Percentiles rank a stretch among this genome's conserved stretches.
Conservation (phyloP, 805 yeast species). For the Hanseniaspora guilliermondii region DNA sequence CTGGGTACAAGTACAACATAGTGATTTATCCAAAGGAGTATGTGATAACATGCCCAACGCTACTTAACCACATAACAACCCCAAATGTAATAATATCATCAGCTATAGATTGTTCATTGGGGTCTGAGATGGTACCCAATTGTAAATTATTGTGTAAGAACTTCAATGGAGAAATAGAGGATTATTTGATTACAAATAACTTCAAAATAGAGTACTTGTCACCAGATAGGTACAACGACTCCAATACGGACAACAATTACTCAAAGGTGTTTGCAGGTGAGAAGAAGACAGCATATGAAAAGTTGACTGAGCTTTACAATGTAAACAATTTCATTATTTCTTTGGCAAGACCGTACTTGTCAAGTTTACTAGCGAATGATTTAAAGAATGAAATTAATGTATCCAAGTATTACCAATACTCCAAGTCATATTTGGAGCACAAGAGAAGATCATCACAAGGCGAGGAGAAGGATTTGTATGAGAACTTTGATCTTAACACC, state of each 20-base stretch:
- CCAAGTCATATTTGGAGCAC: slow-evolving; percentile 19
- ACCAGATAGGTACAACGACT: slow-evolving; percentile 28
- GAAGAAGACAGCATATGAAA: slow-evolving; percentile 62
- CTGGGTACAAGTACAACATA: slow-evolving; percentile 70
- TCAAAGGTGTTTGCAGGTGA: slow-evolving; percentile 28
- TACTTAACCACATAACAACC: slow-evolving; percentile 79
- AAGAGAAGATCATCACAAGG: slow-evolving; percentile 16
- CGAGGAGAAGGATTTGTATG: slow-evolving; percentile 12
- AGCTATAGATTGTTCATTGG: slow-evolving; percentile 77
- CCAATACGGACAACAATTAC: slow-evolving; percentile 34
- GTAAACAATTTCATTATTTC: slow-evolving; percentile 89
- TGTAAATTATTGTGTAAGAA: slow-evolving; percentile 49
- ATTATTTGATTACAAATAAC: slow-evolving; percentile 34
- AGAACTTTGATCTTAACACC: slow-evolving; percentile 18
- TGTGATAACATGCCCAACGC: slow-evolving; percentile 47
- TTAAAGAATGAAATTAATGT: slow-evolving; percentile 52
- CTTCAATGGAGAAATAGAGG: slow-evolving; percentile 49
- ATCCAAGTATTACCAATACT: slow-evolving; percentile 28
- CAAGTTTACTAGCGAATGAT: slow-evolving; percentile 77
- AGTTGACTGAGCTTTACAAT: slow-evolving; percentile 83
- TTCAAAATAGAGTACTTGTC: slow-evolving; percentile 17
- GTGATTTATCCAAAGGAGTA: slow-evolving; percentile 68
- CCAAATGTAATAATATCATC: slow-evolving; percentile 86
- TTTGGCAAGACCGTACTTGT: slow-evolving; percentile 83
- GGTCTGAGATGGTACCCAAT: slow-evolving; percentile 51